These are phyloP conservation scores for Diaporthe amygdali DNA, from an alignment of 2,329 filamentous ascomycete genomes.

Conservation along the genomic window DNA sequence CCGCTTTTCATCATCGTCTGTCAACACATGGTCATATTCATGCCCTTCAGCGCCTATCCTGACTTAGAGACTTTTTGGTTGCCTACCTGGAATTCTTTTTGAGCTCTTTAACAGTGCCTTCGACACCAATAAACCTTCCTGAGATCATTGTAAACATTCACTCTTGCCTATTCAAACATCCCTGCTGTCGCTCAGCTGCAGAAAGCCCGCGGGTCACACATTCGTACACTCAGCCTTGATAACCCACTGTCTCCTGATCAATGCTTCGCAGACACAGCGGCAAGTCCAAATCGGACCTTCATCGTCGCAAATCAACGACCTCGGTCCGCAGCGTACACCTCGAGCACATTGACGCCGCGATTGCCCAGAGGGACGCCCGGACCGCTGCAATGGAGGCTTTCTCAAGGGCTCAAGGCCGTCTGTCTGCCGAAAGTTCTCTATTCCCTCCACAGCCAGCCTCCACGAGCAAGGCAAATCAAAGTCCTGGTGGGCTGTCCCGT, in stretches of 20 bases:
- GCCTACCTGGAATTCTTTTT: background rate
- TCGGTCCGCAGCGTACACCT: constrained; percentile 52
- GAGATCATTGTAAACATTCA: background rate
- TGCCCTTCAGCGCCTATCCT: background rate
- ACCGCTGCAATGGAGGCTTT: constrained; percentile 68
- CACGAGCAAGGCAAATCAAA: constrained; percentile 26
- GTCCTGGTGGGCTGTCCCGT: constrained; percentile 23
- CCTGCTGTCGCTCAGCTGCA: background rate
- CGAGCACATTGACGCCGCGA: constrained; percentile 53
- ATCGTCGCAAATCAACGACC: constrained; percentile 59
- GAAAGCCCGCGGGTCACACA: no score
- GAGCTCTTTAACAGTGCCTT: background rate
- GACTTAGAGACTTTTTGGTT: background rate
- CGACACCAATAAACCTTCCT: background rate
- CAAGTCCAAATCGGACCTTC: constrained; percentile 48
- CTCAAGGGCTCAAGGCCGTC: constrained; percentile 51
- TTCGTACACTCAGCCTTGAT: background rate
- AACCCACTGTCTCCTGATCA: background rate
- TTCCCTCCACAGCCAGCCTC: constrained; percentile 38
- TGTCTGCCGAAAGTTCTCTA: constrained; percentile 38
- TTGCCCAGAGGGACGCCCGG: constrained; percentile 63
- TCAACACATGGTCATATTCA: background rate
- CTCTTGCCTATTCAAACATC: background rate
- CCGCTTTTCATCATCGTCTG: background rate
- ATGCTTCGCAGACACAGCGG: constrained; percentile 59